phyloP scores from a whole-genome alignment of 257 asterid species.

The Henckelia pumila region DNA sequence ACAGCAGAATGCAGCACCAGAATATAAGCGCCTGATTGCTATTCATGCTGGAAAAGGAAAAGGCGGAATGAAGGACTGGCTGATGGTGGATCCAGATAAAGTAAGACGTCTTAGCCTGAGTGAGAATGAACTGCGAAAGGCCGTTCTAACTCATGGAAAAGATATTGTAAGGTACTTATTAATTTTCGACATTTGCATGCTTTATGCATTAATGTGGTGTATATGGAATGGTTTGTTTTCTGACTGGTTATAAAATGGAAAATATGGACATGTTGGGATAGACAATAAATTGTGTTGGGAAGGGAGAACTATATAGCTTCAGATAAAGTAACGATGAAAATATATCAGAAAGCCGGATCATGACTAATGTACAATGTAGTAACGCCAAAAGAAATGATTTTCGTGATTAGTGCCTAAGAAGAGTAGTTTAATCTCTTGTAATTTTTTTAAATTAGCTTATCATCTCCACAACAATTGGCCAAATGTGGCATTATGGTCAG shows the following conservation, averaged over 20 bases:
- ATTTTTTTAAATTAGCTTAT: too few species aligned
- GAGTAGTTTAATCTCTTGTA: neutral
- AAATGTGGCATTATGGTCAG: neutral
- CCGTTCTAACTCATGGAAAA: conserved; percentile 39
- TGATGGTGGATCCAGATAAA: conserved; percentile 40
- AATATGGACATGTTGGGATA: neutral
- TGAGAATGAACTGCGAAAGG: conserved; percentile 44
- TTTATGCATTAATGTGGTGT: neutral
- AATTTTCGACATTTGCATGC: neutral
- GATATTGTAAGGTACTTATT: neutral
- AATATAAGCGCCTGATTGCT: conserved; percentile 44
- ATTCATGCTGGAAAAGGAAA: conserved; percentile 61
- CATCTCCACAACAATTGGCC: neutral
- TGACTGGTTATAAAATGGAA: neutral
- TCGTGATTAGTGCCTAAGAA: neutral
- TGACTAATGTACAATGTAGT: neutral
- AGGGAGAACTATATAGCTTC: neutral
- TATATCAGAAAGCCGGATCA: neutral
- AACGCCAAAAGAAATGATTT: neutral
- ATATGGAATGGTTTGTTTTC: neutral
- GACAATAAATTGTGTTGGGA: neutral
- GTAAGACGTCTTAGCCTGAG: conserved; percentile 61
- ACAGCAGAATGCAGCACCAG: conserved; percentile 34
- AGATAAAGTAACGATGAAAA: neutral
- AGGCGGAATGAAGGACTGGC: conserved; percentile 49